Evolutionary conservation across 139 green algal species (phyloP).

Genomic region (Chlamydomonas eustigma): DNA sequence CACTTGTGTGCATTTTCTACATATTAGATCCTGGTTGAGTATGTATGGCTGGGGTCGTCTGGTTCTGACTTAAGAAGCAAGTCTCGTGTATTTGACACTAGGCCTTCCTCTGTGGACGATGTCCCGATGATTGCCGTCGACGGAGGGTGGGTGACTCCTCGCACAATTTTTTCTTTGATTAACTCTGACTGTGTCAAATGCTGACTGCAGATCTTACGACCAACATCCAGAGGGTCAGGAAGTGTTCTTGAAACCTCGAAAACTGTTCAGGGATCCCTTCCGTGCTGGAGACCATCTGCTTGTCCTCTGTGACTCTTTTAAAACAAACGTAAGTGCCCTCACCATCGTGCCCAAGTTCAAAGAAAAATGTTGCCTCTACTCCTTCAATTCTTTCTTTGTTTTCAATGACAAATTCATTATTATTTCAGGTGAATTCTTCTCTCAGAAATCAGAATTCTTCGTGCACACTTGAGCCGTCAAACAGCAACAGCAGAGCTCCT

Average conservation of each 20-base stretch:
- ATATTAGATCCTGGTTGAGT: background rate
- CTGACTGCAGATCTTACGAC: background rate
- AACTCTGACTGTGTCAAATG: too few relatives aligned
- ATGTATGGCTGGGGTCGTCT: background rate
- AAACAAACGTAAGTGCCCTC: background rate
- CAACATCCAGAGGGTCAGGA: background rate
- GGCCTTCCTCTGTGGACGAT: background rate
- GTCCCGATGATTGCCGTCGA: background rate
- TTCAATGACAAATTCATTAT: background rate
- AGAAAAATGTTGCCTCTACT: background rate
- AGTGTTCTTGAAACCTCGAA: conserved; percentile 5
- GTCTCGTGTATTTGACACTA: background rate
- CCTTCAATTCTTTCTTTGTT: conserved; percentile 10
- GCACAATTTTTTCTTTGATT: too few relatives aligned
- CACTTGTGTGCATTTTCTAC: too few relatives aligned
- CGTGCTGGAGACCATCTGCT: background rate
- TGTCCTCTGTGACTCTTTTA: conserved; percentile 11
- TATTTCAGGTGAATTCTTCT: background rate
- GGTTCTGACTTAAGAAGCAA: background rate
- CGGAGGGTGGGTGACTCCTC: background rate
- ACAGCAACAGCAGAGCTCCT: background rate
- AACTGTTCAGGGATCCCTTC: conserved; percentile 3
- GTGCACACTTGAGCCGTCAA: background rate
- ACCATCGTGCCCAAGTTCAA: too few relatives aligned
- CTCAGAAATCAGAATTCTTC: background rate